Percentiles rank a stretch among this genome's conserved stretches.
phyloP scores from a whole-genome alignment of 805 yeast genomes.

The Kluyveromyces aestuarii region DNA sequence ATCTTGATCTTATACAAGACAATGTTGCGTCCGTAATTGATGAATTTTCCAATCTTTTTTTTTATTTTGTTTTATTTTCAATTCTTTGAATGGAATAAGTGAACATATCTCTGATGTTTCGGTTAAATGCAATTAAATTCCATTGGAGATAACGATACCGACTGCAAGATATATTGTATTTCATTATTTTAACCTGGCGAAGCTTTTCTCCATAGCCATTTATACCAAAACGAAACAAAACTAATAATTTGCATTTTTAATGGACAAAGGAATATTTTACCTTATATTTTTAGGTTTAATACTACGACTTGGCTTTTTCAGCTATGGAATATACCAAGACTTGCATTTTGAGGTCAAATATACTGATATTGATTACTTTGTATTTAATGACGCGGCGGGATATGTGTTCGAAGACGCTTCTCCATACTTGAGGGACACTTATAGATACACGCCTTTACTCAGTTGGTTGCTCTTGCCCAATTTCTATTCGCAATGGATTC shows the following conservation, averaged over 20 bases:
- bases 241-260: not conserved
- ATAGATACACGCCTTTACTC: conserved; percentile 84
- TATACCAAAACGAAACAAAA: no score
- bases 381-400: conserved; percentile 84
- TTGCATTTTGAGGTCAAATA: conserved; percentile 66
- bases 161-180: no score
- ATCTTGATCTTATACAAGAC: not conserved
- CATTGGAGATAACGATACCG: no score
- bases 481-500: conserved; percentile 36
- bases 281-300: conserved; percentile 16
- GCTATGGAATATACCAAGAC: conserved; percentile 85
- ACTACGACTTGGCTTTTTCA: conserved; percentile 53
- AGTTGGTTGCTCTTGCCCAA: conserved; percentile 80
- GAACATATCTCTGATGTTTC: no score
- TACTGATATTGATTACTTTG: conserved; percentile 91
- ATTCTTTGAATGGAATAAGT: no score
- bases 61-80: no score
- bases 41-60: no score
- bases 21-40: no score
- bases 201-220: no score
- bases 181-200: no score
- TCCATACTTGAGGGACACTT: conserved; percentile 82
- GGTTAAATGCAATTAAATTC: no score
- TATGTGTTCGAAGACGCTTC: conserved; percentile 52
- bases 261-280: not conserved